Conservation (phyloP, 805 yeast species). For the Starmera quercuum region DNA sequence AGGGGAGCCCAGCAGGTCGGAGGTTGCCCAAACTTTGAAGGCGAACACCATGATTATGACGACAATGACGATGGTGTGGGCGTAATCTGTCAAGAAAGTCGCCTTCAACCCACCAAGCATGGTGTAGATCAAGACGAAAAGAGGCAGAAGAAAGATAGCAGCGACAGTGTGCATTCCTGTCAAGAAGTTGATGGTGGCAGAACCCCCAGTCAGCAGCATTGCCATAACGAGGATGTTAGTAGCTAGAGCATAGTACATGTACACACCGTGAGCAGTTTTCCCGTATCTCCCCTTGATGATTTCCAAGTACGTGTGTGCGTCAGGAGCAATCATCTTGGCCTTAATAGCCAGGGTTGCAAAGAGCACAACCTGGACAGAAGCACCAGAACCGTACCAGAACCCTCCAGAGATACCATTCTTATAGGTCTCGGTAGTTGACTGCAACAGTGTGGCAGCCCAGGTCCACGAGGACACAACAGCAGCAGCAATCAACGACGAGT, state of each 20-base stretch:
- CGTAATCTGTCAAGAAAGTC: slow-evolving; percentile 71
- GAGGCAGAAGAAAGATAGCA: slow-evolving; percentile 72
- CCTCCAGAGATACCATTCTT: slow-evolving; percentile 60
- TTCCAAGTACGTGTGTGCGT: slow-evolving; percentile 87
- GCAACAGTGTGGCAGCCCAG: slow-evolving; percentile 76
- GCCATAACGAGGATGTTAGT: slow-evolving; percentile 89
- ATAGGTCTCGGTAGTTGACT: slow-evolving; percentile 74
- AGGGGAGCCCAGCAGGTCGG: slow-evolving; percentile 71
- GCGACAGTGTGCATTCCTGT: slow-evolving; percentile 84
- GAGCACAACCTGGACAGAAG: slow-evolving; percentile 78
- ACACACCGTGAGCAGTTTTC: slow-evolving; percentile 58
- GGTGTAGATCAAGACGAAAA: slow-evolving; percentile 71
- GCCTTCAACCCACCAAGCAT: slow-evolving; percentile 79
- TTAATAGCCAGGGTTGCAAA: slow-evolving; percentile 86
- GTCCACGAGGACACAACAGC: slow-evolving; percentile 96
- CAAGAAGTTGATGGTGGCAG: slow-evolving; percentile 70
- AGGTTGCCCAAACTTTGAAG: slow-evolving; percentile 71
- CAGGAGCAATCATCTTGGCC: slow-evolving; percentile 84
- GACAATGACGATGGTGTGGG: slow-evolving; percentile 74
- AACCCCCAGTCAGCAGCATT: slow-evolving; percentile 86
- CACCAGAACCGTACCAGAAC: slow-evolving; percentile 85
- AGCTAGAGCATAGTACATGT: slow-evolving; percentile 73
- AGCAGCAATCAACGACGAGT: slow-evolving; percentile 76
- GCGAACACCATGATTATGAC: slow-evolving; percentile 76
- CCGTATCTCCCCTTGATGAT: slow-evolving; percentile 81